Conservation (phyloP, 768 basidiomycete genomes). For the Phlebiopsis gigantea region DNA sequence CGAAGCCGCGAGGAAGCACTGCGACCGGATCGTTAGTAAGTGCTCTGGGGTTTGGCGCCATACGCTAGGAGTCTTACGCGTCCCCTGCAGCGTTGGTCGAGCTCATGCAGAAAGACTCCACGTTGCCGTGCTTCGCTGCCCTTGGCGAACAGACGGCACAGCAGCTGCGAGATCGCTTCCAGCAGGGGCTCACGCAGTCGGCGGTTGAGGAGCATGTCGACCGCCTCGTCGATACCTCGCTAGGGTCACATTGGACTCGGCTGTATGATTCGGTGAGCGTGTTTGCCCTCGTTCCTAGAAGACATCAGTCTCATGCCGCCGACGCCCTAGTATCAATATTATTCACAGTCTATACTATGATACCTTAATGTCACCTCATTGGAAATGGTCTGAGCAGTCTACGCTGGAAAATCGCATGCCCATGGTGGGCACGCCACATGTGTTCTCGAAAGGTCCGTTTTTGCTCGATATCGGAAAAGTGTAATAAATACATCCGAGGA, state of each 20-base stretch:
- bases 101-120: constrained; percentile 98
- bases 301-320: not conserved
- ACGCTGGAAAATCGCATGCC: not conserved
- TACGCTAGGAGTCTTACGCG: constrained; percentile 8
- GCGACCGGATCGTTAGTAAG: constrained; percentile 90
- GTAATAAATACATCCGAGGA: constrained; percentile 1
- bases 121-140: constrained; percentile 84
- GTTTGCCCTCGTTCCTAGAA: not conserved
- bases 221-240: constrained; percentile 79
- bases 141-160: constrained; percentile 88
- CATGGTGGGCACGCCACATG: no score
- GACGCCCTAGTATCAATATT: constrained; percentile 75
- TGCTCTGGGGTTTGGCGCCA: constrained; percentile 12
- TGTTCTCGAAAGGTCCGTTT: not conserved
- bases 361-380: not conserved
- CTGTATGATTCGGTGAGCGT: constrained; percentile 86
- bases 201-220: constrained; percentile 89
- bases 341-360: constrained; percentile 84
- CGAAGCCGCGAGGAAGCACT: constrained; percentile 90
- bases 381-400: not conserved
- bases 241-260: constrained; percentile 92
- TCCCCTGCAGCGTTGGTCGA: constrained; percentile 72
- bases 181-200: constrained; percentile 80
- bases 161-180: constrained; percentile 89
- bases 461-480: not conserved